phyloP scores from a whole-genome alignment of 2,329 filamentous ascomycete species.

The Aureobasidium musti region DNA sequence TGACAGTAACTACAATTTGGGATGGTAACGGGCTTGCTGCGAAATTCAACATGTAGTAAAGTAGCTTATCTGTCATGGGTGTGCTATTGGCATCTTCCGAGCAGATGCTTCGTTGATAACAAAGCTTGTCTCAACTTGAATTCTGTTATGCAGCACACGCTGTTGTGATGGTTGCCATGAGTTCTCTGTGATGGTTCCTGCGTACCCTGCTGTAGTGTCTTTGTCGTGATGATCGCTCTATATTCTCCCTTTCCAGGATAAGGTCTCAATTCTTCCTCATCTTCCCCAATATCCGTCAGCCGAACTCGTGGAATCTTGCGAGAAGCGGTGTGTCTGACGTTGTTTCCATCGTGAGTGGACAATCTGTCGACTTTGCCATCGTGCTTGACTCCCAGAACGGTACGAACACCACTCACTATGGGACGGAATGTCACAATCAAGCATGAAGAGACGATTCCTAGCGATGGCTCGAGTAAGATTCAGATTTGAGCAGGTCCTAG shows the following conservation, averaged over 20 bases:
- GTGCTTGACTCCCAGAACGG: background rate
- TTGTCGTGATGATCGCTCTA: background rate
- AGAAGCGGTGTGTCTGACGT: background rate
- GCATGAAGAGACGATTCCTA: constrained; percentile 9
- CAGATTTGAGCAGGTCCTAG: constrained; percentile 14
- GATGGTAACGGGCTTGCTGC: too few species aligned
- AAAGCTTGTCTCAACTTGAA: background rate
- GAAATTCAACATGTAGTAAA: too few species aligned
- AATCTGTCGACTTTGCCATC: background rate
- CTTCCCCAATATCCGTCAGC: too few species aligned
- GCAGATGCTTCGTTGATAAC: background rate
- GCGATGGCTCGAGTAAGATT: constrained; percentile 2
- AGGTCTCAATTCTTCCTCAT: too few species aligned
- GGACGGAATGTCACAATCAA: background rate
- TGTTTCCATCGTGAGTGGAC: background rate
- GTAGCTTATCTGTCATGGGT: background rate
- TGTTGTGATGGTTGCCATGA: background rate
- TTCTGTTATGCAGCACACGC: background rate
- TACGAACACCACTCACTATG: background rate
- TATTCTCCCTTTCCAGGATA: too few species aligned
- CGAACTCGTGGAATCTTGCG: too few species aligned
- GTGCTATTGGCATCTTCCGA: background rate
- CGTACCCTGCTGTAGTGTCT: background rate
- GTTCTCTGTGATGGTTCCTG: background rate
- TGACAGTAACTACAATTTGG: too few species aligned